phyloP scores from a whole-genome alignment of 306 rosid species.

The Quercus robur region DNA sequence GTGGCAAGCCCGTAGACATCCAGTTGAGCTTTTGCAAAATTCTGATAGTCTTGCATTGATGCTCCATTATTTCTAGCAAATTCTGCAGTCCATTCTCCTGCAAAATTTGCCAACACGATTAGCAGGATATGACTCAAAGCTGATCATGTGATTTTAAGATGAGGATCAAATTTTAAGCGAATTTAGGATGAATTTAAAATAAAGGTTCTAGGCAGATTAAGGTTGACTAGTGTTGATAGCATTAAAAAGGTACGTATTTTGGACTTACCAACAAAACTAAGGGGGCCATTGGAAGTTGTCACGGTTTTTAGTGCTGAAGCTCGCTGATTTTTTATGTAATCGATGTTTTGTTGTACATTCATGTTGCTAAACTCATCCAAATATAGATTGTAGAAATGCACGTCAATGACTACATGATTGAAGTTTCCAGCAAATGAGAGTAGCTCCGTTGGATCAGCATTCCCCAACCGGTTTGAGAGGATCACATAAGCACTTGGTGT shows the following conservation, averaged over 20 bases:
- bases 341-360: constrained; percentile 41
- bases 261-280: constrained; percentile 48
- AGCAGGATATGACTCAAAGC: not conserved
- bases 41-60: constrained; percentile 33
- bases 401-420: constrained; percentile 39
- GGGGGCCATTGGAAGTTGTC: constrained; percentile 50
- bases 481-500: constrained; percentile 43
- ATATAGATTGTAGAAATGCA: constrained; percentile 55
- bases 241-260: not conserved
- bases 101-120: not conserved
- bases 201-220: no score
- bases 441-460: constrained; percentile 31
- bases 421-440: constrained; percentile 39
- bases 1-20: constrained; percentile 47
- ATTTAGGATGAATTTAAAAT: no score
- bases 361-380: constrained; percentile 25
- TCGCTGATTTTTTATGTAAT: constrained; percentile 36
- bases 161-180: not conserved
- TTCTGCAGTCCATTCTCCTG: constrained; percentile 66
- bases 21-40: constrained; percentile 31
- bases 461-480: constrained; percentile 44
- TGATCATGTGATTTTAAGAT: not conserved
- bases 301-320: constrained; percentile 38
- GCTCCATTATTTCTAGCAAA: constrained; percentile 28
- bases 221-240: no score